Conservation (phyloP, 106 monocot species). For the Acorus gramineus region DNA sequence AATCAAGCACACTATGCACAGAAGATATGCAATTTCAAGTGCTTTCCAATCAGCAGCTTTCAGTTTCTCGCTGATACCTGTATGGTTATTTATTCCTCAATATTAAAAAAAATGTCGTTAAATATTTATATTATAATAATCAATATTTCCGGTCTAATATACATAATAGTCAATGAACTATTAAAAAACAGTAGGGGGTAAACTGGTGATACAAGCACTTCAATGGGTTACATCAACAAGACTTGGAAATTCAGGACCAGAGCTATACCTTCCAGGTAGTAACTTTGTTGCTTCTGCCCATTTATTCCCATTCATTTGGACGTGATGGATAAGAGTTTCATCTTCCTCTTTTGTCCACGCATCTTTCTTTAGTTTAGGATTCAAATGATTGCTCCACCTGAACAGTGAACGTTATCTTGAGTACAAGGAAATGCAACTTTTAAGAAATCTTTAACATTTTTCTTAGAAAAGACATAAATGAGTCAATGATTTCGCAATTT, state of each 20-base stretch:
- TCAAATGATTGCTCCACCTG: conserved; percentile 30
- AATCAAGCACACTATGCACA: too few relatives aligned
- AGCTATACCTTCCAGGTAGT: conserved; percentile 23
- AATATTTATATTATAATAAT: too few relatives aligned
- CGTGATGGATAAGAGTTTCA: conserved; percentile 5
- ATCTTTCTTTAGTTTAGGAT: conserved; percentile 22
- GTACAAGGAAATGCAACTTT: neutral
- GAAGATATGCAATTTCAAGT: too few relatives aligned
- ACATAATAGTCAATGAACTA: too few relatives aligned
- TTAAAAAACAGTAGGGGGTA: too few relatives aligned
- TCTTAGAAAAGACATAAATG: neutral
- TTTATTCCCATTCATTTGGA: conserved; percentile 19
- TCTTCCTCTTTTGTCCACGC: conserved; percentile 28
- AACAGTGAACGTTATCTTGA: neutral
- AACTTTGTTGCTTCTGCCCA: conserved; percentile 24
- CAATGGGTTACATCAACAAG: neutral
- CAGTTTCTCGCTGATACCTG: too few relatives aligned
- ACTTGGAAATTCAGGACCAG: too few relatives aligned
- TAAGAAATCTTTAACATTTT: neutral
- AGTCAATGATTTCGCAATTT: neutral
- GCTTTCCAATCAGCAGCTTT: too few relatives aligned
- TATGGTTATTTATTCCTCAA: too few relatives aligned
- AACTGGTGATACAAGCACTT: too few relatives aligned
- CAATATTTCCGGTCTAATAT: too few relatives aligned
- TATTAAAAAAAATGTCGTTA: too few relatives aligned